A percentile compares a stretch with the other conserved stretches of the same genome.
These are phyloP conservation scores for Pleurotus citrinopileatus DNA, from an alignment of 768 basidiomycete species.

Conservation along the genomic window DNA sequence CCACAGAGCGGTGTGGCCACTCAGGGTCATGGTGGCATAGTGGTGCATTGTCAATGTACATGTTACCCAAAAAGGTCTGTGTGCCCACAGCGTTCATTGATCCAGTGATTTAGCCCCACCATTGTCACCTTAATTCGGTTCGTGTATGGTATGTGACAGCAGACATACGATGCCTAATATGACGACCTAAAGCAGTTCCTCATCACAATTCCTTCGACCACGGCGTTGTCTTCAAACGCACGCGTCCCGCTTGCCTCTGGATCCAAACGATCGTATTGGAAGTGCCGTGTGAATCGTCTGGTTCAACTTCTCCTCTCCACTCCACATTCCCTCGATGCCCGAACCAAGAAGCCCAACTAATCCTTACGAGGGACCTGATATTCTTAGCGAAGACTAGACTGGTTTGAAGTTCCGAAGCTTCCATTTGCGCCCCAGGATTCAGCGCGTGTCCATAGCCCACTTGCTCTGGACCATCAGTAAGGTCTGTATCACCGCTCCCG, in stretches of 20 bases:
- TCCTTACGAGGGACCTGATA: constrained; percentile 38
- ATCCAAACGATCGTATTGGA: constrained; percentile 39
- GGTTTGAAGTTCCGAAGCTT: constrained; percentile 44
- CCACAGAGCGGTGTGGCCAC: neutral
- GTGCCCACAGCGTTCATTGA: neutral
- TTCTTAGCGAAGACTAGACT: constrained; percentile 41
- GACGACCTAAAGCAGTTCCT: no score
- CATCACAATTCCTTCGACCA: constrained; percentile 28
- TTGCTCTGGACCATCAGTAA: neutral
- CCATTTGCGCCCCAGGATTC: constrained; percentile 26
- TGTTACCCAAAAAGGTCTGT: neutral
- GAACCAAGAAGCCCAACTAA: constrained; percentile 57
- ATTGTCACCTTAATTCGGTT: neutral
- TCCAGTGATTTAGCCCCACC: neutral
- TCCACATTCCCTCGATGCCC: constrained; percentile 16
- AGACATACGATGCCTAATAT: no score
- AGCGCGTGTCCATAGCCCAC: constrained; percentile 4
- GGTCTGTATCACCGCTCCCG: constrained; percentile 5
- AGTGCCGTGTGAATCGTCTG: neutral
- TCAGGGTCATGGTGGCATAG: neutral
- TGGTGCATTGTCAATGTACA: neutral
- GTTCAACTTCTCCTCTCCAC: constrained; percentile 10
- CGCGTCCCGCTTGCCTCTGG: constrained; percentile 33
- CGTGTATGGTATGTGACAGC: neutral
- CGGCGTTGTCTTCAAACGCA: constrained; percentile 40